Conservation (phyloP, 441 rosid genomes). For the Aleurites moluccanus region DNA sequence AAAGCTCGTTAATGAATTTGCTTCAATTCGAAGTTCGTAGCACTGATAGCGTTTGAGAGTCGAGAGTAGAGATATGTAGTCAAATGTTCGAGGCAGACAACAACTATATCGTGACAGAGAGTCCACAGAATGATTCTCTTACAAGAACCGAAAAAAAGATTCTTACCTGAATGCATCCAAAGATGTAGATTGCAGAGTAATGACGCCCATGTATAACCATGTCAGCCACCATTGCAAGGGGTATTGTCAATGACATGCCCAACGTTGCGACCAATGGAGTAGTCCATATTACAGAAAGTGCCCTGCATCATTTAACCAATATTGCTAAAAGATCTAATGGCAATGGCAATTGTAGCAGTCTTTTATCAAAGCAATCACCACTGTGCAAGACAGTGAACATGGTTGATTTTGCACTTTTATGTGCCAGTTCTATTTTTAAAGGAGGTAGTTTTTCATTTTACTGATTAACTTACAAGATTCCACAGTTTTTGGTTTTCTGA, state of each 20-base stretch:
- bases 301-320: slow-evolving; percentile 47
- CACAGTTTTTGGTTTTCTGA: not conserved
- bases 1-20: not conserved
- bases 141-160: not conserved
- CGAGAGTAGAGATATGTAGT: not conserved
- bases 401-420: not conserved
- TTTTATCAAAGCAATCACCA: no score
- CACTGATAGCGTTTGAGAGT: no score
- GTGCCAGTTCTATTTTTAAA: not conserved
- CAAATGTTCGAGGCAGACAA: not conserved
- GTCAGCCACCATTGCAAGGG: slow-evolving; percentile 85
- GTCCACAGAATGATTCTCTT: not conserved
- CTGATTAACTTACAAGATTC: not conserved
- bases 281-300: slow-evolving; percentile 86
- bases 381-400: not conserved
- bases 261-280: slow-evolving; percentile 77
- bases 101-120: not conserved
- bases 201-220: slow-evolving; percentile 68
- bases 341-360: no score
- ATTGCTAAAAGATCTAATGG: not conserved
- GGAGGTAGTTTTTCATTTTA: not conserved
- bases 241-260: slow-evolving; percentile 86
- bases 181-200: slow-evolving; percentile 64
- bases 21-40: not conserved
- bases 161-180: slow-evolving; percentile 72